Evolutionary conservation across 306 rosid species (phyloP).

Genomic region (Casuarina cunninghamiana): DNA sequence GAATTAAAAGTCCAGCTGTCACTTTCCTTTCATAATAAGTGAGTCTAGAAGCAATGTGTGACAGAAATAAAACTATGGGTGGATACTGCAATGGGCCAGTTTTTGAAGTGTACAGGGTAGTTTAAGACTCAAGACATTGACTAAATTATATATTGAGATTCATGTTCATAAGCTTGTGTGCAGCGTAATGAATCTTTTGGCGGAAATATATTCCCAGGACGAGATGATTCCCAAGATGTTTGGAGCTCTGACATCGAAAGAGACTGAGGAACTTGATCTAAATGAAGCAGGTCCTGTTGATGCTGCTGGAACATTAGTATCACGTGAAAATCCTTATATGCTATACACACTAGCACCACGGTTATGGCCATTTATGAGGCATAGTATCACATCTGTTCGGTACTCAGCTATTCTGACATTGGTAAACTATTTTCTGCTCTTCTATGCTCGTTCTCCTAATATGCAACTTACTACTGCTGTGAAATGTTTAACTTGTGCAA

Average conservation of each 20-base stretch:
- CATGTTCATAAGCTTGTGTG: constrained; percentile 35
- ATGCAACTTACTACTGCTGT: not conserved
- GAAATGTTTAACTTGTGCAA: not conserved
- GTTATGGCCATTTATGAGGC: constrained; percentile 99
- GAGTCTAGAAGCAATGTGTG: not conserved
- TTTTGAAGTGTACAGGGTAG: constrained; percentile 5
- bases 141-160: constrained; percentile 4
- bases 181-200: constrained; percentile 98
- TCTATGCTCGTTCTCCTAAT: not conserved
- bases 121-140: not conserved
- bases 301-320: constrained; percentile 38
- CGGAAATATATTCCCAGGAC: constrained; percentile 94
- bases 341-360: constrained; percentile 81
- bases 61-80: not conserved
- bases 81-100: not conserved
- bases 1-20: not conserved
- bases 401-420: constrained; percentile 89
- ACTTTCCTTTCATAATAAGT: not conserved
- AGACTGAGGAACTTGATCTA: constrained; percentile 43
- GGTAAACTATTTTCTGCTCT: constrained; percentile 48
- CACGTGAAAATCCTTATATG: constrained; percentile 69
- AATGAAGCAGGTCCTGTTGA: constrained; percentile 51
- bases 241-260: constrained; percentile 49
- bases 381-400: constrained; percentile 85
- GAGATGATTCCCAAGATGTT: constrained; percentile 86